These are phyloP conservation scores for Calycina herbarum DNA, from an alignment of 2,329 filamentous ascomycete genomes.

Conservation along the genomic window DNA sequence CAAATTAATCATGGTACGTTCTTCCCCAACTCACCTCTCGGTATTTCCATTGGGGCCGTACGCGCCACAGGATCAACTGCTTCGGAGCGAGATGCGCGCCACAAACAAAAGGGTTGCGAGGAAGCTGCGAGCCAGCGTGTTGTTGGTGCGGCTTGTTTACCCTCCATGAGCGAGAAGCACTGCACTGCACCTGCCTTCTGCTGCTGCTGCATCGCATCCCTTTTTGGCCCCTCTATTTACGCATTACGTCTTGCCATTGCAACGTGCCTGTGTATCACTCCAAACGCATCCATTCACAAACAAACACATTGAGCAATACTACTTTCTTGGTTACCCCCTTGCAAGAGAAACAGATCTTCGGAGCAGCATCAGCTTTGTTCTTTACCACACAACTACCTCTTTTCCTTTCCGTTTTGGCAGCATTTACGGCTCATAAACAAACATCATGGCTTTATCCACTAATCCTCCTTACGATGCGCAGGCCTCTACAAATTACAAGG, in stretches of 20 bases:
- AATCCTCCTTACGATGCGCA: constrained; percentile 43
- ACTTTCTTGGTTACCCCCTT: constrained; percentile 10
- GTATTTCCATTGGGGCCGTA: not conserved
- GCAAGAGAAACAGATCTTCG: not conserved
- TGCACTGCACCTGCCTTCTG: not conserved
- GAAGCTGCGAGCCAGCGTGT: constrained; percentile 8
- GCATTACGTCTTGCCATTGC: constrained; percentile 4
- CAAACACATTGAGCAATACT: constrained; percentile 12
- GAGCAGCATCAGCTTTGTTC: constrained; percentile 48
- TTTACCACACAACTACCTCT: not conserved
- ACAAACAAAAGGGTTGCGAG: constrained; percentile 12
- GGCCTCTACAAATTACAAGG: constrained; percentile 98
- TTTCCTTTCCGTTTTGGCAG: constrained; percentile 7
- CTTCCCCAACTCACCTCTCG: not conserved
- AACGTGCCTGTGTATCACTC: constrained; percentile 1
- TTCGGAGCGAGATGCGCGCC: constrained; percentile 4
- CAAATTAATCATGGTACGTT: constrained; percentile 13
- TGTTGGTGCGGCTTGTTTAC: not conserved
- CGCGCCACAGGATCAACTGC: not conserved
- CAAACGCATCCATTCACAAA: constrained; percentile 13
- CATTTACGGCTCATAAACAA: not conserved
- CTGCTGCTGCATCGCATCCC: not conserved
- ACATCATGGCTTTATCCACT: constrained; percentile 22
- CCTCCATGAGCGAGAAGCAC: not conserved
- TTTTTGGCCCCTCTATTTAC: not conserved